Evolutionary conservation across 768 basidiomycete species (phyloP).

Genomic region (Cyclocybe aegerita): DNA sequence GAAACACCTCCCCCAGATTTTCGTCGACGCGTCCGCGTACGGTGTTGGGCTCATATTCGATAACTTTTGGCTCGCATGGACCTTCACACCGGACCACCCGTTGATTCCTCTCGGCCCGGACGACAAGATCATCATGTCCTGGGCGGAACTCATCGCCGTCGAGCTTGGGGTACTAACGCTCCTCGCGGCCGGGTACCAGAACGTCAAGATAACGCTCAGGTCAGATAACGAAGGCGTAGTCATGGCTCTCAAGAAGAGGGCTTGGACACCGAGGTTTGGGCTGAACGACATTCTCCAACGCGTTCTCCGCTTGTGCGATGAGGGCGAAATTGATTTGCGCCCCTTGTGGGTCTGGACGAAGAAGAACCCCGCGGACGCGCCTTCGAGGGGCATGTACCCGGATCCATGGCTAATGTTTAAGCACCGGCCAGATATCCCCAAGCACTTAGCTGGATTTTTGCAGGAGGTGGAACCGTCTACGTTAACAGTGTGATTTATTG

Average conservation of each 20-base stretch:
- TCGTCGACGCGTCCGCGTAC: conserved; percentile 40
- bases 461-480: no score
- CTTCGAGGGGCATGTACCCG: conserved; percentile 21
- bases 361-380: conserved; percentile 33
- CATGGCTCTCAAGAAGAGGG: conserved; percentile 24
- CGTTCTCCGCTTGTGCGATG: conserved; percentile 22
- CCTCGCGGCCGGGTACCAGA: conserved; percentile 18
- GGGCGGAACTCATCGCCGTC: conserved; percentile 45
- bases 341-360: conserved; percentile 29
- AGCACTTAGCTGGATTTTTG: no score
- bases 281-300: conserved; percentile 24
- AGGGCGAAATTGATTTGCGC: conserved; percentile 20
- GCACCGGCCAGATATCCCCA: no score
- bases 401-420: no score
- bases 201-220: conserved; percentile 26
- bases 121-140: conserved; percentile 33
- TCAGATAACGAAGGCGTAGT: conserved; percentile 45
- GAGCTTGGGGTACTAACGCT: conserved; percentile 38
- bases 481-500: no score
- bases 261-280: conserved; percentile 22
- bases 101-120: conserved; percentile 23
- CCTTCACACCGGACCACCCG: conserved; percentile 15
- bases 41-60: conserved; percentile 41
- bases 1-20: conserved; percentile 20
- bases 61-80: conserved; percentile 39